These are phyloP conservation scores for Talaromyces islandicus DNA, from an alignment of 2,329 filamentous ascomycete genomes.

Conservation along the genomic window DNA sequence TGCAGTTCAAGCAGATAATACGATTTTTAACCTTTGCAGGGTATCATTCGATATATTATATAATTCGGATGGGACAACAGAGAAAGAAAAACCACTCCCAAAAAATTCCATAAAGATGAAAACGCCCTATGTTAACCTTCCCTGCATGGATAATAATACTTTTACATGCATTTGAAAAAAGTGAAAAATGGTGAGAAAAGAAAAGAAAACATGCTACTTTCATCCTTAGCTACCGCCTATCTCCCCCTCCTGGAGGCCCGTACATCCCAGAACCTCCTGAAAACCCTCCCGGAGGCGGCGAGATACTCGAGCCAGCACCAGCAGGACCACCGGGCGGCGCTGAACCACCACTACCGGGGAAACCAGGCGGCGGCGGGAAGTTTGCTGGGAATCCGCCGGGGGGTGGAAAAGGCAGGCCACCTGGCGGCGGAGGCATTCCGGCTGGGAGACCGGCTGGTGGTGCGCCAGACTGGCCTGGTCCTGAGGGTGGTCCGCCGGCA, in stretches of 20 bases:
- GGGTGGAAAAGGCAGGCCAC: slow-evolving; percentile 30
- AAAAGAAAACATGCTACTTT: neutral
- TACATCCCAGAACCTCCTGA: slow-evolving; percentile 14
- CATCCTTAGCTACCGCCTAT: slow-evolving; percentile 22
- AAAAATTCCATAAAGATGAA: neutral
- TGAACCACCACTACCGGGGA: slow-evolving; percentile 22
- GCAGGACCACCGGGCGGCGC: slow-evolving; percentile 27
- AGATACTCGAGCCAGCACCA: slow-evolving; percentile 13
- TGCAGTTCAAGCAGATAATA: no score
- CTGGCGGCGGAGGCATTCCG: slow-evolving; percentile 23
- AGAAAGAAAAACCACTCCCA: neutral
- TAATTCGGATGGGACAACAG: neutral
- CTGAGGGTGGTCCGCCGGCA: slow-evolving; percentile 17
- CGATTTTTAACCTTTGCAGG: neutral
- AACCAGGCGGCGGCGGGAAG: slow-evolving; percentile 33
- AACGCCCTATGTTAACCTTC: neutral
- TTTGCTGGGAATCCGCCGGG: slow-evolving; percentile 37
- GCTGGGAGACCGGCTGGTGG: slow-evolving; percentile 6
- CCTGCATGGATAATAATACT: neutral
- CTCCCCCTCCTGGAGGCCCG: slow-evolving; percentile 12
- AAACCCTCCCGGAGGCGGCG: slow-evolving; percentile 11
- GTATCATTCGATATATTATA: neutral
- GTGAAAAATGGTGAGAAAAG: neutral
- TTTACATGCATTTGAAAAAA: neutral
- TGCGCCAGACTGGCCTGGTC: neutral